These are phyloP conservation scores for Geranium rotundifolium DNA, from an alignment of 345 rosid species.

Conservation along the genomic window DNA sequence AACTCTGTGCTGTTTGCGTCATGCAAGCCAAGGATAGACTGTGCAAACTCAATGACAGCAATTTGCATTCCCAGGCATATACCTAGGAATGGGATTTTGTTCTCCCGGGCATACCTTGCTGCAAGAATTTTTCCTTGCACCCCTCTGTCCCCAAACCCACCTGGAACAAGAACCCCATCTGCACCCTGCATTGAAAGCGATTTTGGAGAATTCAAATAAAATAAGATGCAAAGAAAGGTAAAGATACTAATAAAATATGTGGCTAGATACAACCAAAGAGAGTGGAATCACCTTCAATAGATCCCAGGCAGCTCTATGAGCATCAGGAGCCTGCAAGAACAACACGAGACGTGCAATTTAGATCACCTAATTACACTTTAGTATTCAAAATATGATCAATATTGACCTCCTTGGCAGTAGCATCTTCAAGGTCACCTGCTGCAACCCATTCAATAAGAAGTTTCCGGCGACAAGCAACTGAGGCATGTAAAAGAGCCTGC, in stretches of 20 bases:
- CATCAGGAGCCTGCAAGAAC: constrained; percentile 59
- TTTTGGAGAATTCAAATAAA: constrained; percentile 4
- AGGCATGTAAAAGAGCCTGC: constrained; percentile 96
- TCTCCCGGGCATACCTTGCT: too few relatives aligned
- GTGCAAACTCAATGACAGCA: constrained; percentile 91
- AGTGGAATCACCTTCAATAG: constrained; percentile 46
- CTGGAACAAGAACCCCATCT: constrained; percentile 89
- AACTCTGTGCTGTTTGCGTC: constrained; percentile 94
- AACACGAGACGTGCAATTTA: constrained; percentile 13
- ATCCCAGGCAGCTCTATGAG: constrained; percentile 64
- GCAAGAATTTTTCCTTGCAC: constrained; percentile 39
- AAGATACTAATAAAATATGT: not conserved
- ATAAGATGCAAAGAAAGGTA: not conserved
- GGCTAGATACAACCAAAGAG: not conserved
- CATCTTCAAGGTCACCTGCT: constrained; percentile 75
- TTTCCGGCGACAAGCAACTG: constrained; percentile 60
- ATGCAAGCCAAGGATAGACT: constrained; percentile 50
- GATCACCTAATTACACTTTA: constrained; percentile 1
- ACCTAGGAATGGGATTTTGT: constrained; percentile 76
- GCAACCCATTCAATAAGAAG: constrained; percentile 82
- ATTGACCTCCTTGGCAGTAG: constrained; percentile 44
- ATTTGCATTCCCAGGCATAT: too few relatives aligned
- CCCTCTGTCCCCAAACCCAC: constrained; percentile 96
- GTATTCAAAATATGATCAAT: constrained; percentile 5
- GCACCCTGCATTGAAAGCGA: constrained; percentile 49